Conservation (phyloP, 495 filamentous ascomycete species). For the Penicillium desertorum region DNA sequence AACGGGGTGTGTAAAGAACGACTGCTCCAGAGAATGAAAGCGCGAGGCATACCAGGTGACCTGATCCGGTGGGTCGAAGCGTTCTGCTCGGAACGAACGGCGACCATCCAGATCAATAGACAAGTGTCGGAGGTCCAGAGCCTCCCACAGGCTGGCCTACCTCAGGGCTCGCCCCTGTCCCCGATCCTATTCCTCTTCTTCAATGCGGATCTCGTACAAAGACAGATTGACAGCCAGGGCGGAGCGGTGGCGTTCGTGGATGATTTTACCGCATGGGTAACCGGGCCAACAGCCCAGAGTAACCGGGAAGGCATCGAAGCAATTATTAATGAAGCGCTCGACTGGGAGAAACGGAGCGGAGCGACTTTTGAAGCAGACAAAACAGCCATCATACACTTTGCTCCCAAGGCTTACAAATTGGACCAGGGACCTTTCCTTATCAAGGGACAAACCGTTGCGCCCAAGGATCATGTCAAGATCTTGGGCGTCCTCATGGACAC, state of each 20-base stretch:
- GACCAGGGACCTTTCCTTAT: constrained; percentile 18
- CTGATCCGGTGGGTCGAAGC: not conserved
- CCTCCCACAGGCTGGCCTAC: constrained; percentile 13
- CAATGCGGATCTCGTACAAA: not conserved
- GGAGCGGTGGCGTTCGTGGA: too few species aligned
- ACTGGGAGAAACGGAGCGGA: not conserved
- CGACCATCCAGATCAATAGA: not conserved
- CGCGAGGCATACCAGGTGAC: too few species aligned
- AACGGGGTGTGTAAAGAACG: too few species aligned
- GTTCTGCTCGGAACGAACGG: constrained; percentile 29
- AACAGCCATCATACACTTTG: not conserved
- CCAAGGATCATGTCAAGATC: constrained; percentile 21
- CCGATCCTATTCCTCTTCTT: not conserved
- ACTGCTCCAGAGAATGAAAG: too few species aligned
- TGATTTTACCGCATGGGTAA: too few species aligned
- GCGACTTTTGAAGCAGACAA: not conserved
- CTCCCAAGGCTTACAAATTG: constrained; percentile 6
- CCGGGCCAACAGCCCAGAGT: too few species aligned
- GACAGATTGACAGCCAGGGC: too few species aligned
- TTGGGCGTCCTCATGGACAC: constrained; percentile 16
- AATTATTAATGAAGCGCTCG: constrained; percentile 23
- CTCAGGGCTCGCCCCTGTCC: constrained; percentile 21
- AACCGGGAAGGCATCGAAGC: not conserved
- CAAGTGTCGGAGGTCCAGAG: too few species aligned
- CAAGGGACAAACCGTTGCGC: constrained; percentile 19